Base-by-base conservation (phyloP, 805 yeast genomes). In the Candida odintsovae region DNA sequence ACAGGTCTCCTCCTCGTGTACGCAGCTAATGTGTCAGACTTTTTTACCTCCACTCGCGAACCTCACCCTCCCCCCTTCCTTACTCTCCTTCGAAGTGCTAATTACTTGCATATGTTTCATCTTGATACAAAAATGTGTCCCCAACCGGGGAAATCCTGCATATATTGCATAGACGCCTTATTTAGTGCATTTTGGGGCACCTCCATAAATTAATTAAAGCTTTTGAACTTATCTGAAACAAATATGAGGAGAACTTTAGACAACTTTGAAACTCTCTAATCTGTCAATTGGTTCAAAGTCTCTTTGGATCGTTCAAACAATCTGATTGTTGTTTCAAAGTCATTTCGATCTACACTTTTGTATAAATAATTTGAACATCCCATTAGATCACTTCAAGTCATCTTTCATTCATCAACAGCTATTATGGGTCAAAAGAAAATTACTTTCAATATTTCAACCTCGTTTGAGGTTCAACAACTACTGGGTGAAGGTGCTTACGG, bases 401-500 rank as follows among this genome's bases (percentile, higher is more conserved):
- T 20, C 23, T 6, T 4, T n/a, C n/a, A 11, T 19, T 20, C 39
- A 36, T 13, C 29, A 20, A 2, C 6, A 13, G 6, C n/a, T 16
- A 23, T 18, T 22, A 51, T 49, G 52, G 48, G 43, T 4, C 50
- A 49, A 37, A 72, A 77, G 46, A 68, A 68, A 47, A 71, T 77
- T 43, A 69, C 79, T 3, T 92, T 92, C 73, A 88, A 89, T 63
- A 92, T 92, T 23, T 82, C 90, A 25, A 86, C 85, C 50, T 90
- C 87, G 59, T 92, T 90, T 65, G 89, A 89, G 64, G 81, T 92
- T 41, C 72, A 83, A 43, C 89, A 87, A 54, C 78, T 92, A 15
- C 82, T 92, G 2, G 98, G 98, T 9, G 96, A 90, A 65, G 98
- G 98, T 18, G 97, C 98, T 0, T 92, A 92, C 62, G 98, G 98